These are phyloP conservation scores for Colletotrichum siamense DNA, from an alignment of 2,329 filamentous ascomycete genomes.

Conservation along the genomic window DNA sequence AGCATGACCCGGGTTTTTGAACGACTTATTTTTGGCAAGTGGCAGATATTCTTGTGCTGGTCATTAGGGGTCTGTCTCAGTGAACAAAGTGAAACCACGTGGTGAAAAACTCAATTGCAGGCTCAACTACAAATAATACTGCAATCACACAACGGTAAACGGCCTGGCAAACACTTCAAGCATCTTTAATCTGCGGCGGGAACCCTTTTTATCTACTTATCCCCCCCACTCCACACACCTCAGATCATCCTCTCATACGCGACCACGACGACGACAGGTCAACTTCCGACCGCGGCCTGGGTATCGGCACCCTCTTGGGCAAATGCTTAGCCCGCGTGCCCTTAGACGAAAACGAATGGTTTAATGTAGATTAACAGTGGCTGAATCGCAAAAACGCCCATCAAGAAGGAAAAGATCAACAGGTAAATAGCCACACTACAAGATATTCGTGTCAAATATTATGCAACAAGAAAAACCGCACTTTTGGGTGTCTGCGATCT, in stretches of 20 bases:
- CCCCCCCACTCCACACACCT: neutral
- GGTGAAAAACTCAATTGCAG: neutral
- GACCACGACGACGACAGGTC: neutral
- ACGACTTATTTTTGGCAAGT: neutral
- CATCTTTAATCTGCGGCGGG: neutral
- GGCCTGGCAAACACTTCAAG: neutral
- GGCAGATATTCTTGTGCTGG: neutral
- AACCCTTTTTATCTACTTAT: neutral
- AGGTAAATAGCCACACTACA: neutral
- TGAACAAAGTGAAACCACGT: neutral
- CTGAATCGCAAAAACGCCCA: neutral
- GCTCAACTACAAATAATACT: neutral
- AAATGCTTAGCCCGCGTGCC: neutral
- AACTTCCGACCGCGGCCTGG: neutral
- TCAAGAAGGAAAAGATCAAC: neutral
- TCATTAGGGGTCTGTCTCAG: neutral
- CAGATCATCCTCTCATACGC: neutral
- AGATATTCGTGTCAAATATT: neutral
- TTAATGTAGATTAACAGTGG: neutral
- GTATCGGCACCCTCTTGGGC: neutral
- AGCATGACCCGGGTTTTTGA: slow-evolving; percentile 2
- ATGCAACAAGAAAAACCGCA: neutral
- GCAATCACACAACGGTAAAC: neutral
- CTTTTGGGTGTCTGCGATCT: neutral
- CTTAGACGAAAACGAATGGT: neutral